Evolutionary conservation across 164 flowering plant species (phyloP), one percentile per base, ranked within the genome.

Genomic region (Cinnamomum micranthum): DNA sequence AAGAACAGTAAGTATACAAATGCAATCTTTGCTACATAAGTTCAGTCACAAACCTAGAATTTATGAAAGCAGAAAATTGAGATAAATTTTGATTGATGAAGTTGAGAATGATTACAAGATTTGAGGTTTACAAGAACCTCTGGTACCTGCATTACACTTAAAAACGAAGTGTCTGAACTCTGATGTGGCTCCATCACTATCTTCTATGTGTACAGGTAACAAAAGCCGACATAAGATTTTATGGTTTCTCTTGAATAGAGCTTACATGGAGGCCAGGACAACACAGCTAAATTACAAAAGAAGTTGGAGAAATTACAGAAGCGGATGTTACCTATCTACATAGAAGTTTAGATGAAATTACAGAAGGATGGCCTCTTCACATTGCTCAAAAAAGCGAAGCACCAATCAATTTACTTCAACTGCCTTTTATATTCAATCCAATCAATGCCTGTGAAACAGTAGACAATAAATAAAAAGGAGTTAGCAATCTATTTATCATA

Each of bases 341-440:
- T 28, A 28, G 77, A 1, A 71, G 66, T 23, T 25, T 4, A 50
- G 67, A 71, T 69, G 71, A 69, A 41, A 52, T n/a, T 59, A 51
- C 17, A 74, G 52, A 19, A 72, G 15, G 33, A 77, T 22, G 19
- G 78, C 58, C 71, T 75, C 84, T 76, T 71, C 15, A 41, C 47
- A 41, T 41, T 9, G 11, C 47, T 41, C 6, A 7, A 41, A 41
- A 41, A 41, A 41, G 47, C 47, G 1, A 7, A 41, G 47, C 47
- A 41, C 10, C 47, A 55, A 73, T 84, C 80, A 93, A 80, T 95
- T 92, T 63, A 95, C 99, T 91, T 95, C 99, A 95, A 82, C 62
- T 80, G 80, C 87, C 76, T 95, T 69, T 87, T 93, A 88, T 95
- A 88, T 5, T 92, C 95, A 4, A 72, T 0, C 99, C 98, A 95